Base-by-base conservation (phyloP, 2,329 filamentous ascomycete species). In the Fusarium newnesense region DNA sequence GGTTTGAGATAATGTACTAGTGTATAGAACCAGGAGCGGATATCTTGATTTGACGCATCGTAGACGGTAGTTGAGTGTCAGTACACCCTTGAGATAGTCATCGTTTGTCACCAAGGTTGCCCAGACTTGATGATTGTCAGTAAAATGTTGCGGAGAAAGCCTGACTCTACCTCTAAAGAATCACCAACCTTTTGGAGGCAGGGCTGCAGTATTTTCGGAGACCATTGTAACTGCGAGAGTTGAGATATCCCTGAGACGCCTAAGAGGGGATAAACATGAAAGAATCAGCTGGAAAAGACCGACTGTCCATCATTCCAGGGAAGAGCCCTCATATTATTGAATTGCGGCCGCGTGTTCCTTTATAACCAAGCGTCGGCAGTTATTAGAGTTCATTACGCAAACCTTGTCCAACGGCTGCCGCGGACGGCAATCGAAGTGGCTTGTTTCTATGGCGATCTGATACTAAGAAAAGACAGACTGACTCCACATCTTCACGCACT, bases 101-200 rank as follows among this genome's bases (percentile, higher is more conserved):
- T 34, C 39, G 1, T 72, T 69, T 1, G 69, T 72, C 3, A 72
- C 69, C 44, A 72, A 21, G 0, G 69, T 70, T 4, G 69, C 69
- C 69, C 69, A 73, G 7, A 61, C 69, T 73, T 15, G 2, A n/a
- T 6, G 3, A n/a, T 0, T 4, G 8, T 65, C 6, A 60, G 13
- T 8, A 1, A 8, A 15, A 2, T 3, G 12, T 12, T 4, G 7
- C 21, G 4, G 12, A 7, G 6, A n/a, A 32, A 32, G 16, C 1
- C 3, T 28, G 12, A n/a, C 7, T 16, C 19, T 5, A n/a, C 21
- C 15, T 12, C 2, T 24, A 21, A 7, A 2, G 5, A 15, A 18
- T 12, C 9, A 12, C 39, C 3, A 44, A 62, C 60, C 52, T 62
- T 46, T 44, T 2, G 18, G 9, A 5, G 24, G 21, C 1, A 50